phyloP scores from a whole-genome alignment of 305 asterid species.

The Solanum chacoense region DNA sequence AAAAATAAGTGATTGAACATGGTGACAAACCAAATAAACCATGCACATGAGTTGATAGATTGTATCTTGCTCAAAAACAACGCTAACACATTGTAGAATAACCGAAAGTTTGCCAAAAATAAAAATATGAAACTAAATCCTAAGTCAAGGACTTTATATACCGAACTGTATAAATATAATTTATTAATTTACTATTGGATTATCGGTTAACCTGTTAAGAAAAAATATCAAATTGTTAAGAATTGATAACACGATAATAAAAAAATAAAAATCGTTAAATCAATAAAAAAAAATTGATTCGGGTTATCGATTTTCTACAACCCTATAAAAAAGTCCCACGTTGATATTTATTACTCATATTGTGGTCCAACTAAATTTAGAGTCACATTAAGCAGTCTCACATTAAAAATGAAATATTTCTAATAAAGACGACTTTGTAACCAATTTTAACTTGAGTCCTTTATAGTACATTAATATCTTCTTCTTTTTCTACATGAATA shows the following conservation, averaged over 20 bases:
- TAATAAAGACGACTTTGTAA: background rate
- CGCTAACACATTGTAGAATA: background rate
- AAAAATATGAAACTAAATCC: too few species aligned
- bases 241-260: background rate
- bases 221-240: background rate
- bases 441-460: background rate
- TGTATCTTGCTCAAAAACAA: background rate
- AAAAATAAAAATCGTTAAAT: too few species aligned
- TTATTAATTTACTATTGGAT: too few species aligned
- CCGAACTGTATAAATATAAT: too few species aligned
- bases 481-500: background rate
- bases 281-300: background rate
- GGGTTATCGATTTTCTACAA: too few species aligned
- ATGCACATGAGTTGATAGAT: background rate
- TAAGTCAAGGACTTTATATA: too few species aligned
- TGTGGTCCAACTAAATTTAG: background rate
- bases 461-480: background rate
- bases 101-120: too few species aligned
- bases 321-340: background rate
- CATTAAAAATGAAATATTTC: background rate
- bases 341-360: background rate
- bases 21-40: background rate
- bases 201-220: too few species aligned
- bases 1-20: too few species aligned
- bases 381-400: background rate